A percentile compares a stretch with the other conserved stretches of the same genome.
Evolutionary conservation across 2,329 filamentous ascomycete species (phyloP).

Genomic region (Rhexocercosporidium sp.): DNA sequence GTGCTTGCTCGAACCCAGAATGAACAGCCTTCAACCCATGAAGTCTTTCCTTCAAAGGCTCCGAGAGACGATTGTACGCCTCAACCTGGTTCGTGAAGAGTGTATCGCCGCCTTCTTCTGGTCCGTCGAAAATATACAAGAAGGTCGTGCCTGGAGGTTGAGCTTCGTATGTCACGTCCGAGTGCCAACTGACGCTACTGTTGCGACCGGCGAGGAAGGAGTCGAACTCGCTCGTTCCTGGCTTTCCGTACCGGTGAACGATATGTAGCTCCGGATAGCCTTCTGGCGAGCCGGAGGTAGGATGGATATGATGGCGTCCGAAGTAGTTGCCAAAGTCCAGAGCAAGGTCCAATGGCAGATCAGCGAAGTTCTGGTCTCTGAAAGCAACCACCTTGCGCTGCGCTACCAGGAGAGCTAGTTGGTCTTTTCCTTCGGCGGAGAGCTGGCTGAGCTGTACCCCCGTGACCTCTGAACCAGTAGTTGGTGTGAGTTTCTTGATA

Average conservation of each 20-base stretch:
- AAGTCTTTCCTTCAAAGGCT: slow-evolving; percentile 67
- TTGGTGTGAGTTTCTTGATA: slow-evolving; percentile 68
- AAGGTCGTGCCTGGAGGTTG: slow-evolving; percentile 90
- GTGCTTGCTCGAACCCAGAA: slow-evolving; percentile 79
- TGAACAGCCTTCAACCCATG: slow-evolving; percentile 81
- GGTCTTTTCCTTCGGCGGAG: slow-evolving; percentile 71
- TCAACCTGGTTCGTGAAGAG: slow-evolving; percentile 78
- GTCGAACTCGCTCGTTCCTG: slow-evolving; percentile 58
- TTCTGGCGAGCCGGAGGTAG: slow-evolving; percentile 73
- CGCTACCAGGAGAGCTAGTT: slow-evolving; percentile 74
- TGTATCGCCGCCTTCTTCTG: slow-evolving; percentile 79
- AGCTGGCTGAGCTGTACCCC: slow-evolving; percentile 74
- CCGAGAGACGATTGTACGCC: slow-evolving; percentile 77
- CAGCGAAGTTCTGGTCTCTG: slow-evolving; percentile 72
- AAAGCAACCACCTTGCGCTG: slow-evolving; percentile 81
- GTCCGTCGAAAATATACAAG: slow-evolving; percentile 82
- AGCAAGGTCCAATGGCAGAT: slow-evolving; percentile 70
- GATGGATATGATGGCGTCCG: slow-evolving; percentile 80
- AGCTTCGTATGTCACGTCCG: slow-evolving; percentile 82
- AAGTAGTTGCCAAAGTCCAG: slow-evolving; percentile 77
- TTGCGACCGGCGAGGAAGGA: slow-evolving; percentile 70
- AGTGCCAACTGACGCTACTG: slow-evolving; percentile 84
- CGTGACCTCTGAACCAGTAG: slow-evolving; percentile 72
- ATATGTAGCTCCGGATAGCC: slow-evolving; percentile 76
- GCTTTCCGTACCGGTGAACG: slow-evolving; percentile 70